Percentiles rank a stretch among this genome's conserved stretches.
phyloP scores from a whole-genome alignment of 1,284 basidiomycete genomes.

The Gomphus bonarii region DNA sequence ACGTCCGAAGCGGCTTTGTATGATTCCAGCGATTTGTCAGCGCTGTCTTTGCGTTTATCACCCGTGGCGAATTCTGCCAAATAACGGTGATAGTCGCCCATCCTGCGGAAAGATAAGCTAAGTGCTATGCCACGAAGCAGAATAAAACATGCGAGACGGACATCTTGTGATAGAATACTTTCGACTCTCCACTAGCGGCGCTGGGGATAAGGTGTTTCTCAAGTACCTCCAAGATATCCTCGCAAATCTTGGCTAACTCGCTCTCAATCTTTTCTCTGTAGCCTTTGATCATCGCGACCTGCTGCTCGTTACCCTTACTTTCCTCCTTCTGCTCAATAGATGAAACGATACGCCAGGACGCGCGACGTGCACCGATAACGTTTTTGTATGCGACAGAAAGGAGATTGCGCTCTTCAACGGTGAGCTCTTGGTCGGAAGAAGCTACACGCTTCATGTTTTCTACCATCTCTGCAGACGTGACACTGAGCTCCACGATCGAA shows the following conservation, averaged over 20 bases:
- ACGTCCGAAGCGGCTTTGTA: conserved; percentile 99
- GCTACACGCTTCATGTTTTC: conserved; percentile 99
- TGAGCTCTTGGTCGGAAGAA: conserved; percentile 94
- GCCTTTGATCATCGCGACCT: conserved; percentile 97
- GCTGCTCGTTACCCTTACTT: conserved; percentile 96
- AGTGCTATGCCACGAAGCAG: not conserved
- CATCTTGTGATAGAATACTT: conserved; percentile 99
- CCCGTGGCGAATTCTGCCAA: conserved; percentile 99
- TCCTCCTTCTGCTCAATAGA: conserved; percentile 99
- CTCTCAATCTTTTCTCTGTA: conserved; percentile 98
- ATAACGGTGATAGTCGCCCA: conserved; percentile 99
- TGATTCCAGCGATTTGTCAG: conserved; percentile 97
- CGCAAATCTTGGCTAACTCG: conserved; percentile 98
- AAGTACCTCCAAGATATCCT: conserved; percentile 97
- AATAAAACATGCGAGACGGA: conserved; percentile 22
- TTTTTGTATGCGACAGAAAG: conserved; percentile 95
- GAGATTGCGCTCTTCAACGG: conserved; percentile 75
- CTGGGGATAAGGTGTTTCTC: conserved; percentile 99
- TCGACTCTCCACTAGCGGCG: conserved; percentile 95
- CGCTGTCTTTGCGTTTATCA: conserved; percentile 96
- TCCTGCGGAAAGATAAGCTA: conserved; percentile 44
- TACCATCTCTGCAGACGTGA: conserved; percentile 73
- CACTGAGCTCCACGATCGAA: conserved; percentile 13
- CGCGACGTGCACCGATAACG: conserved; percentile 97
- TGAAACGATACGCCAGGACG: conserved; percentile 98